Base-by-base conservation (phyloP, 2,329 filamentous ascomycete genomes). In the Didymosphaeria variabile region DNA sequence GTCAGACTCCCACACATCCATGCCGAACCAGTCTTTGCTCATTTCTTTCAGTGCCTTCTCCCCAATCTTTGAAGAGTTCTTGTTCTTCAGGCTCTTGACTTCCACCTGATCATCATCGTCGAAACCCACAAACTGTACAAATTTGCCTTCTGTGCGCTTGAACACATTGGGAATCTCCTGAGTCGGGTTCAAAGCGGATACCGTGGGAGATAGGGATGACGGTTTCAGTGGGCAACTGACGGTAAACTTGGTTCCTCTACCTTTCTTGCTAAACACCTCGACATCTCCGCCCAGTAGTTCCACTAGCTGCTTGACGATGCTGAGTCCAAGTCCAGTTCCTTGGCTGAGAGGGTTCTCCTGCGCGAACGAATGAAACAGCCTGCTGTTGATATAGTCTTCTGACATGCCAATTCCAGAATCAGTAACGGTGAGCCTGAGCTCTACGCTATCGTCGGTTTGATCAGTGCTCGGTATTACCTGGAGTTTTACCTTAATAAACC, bases 391-490 rank as follows among this genome's bases (percentile, higher is more conserved):
- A 53, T 78, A 80, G 38, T 79, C 75, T 42, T 77, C 69, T 1
- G 76, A 78, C 75, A 80, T 80, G 2, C 78, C 78, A 29, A 77
- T 77, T n/a, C 78, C 78, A 17, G 77, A 78, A 36, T 80, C 78
- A 17, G 70, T 71, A 7, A 79, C 72, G 2, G 72, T 76, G 29
- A 78, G 70, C 9, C 69, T 64, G 51, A 75, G 66, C 29, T 77
- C 72, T 31, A 69, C 67, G 38, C 63, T 63, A 6, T 74, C 72
- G 19, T 77, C 72, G 1, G 57, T 53, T 13, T 64, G 9, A 13
- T 61, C 64, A 4, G 55, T 47, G 21, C 63, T 71, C 21, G 67
- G 63, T 53, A 71, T 67, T 4, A 72, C 69, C 53, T 79, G 72
- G 10, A 80, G 71, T 50, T 76, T 76, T 10, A 79, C 68, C 57